Evolutionary conservation across 2,329 filamentous ascomycete species (phyloP).

Genomic region (Pestalotiopsis sp.): DNA sequence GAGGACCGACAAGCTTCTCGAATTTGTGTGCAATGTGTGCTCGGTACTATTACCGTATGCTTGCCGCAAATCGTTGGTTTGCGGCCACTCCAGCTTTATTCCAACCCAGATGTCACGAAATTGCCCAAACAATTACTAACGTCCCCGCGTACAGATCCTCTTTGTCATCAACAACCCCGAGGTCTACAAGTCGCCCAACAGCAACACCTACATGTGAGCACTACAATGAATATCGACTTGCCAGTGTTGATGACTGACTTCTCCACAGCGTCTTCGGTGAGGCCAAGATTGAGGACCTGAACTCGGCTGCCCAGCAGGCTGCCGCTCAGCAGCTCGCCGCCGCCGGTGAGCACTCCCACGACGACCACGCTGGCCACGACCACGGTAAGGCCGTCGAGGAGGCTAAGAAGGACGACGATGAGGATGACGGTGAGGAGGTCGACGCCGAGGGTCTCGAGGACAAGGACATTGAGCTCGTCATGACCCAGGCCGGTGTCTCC

Average conservation of each 20-base stretch:
- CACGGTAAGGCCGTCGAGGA: conserved; percentile 64
- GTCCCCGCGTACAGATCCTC: conserved; percentile 70
- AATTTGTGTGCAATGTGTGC: not conserved
- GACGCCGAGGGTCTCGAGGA: conserved; percentile 93
- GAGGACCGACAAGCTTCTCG: not conserved
- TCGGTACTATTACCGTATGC: not conserved
- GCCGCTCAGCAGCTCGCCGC: conserved; percentile 94
- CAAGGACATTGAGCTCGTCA: conserved; percentile 99
- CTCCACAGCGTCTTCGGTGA: conserved; percentile 91
- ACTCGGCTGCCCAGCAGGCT: conserved; percentile 94
- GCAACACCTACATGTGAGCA: conserved; percentile 99
- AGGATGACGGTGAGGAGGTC: conserved; percentile 94
- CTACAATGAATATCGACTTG: not conserved
- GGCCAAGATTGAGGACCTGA: conserved; percentile 99
- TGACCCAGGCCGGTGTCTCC: conserved; percentile 95
- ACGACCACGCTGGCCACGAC: conserved; percentile 74
- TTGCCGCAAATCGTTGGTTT: not conserved
- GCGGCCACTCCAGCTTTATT: not conserved
- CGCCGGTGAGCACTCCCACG: conserved; percentile 60
- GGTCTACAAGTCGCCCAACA: conserved; percentile 98
- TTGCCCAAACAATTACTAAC: conserved; percentile 17
- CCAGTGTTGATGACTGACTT: conserved; percentile 10
- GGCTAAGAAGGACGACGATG: conserved; percentile 79
- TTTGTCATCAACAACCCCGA: conserved; percentile 99
- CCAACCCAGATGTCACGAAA: not conserved